Percentiles rank a stretch among this genome's conserved stretches.
phyloP scores from a whole-genome alignment of 108 stramenopile species.

The Schizochytrium sp. region DNA sequence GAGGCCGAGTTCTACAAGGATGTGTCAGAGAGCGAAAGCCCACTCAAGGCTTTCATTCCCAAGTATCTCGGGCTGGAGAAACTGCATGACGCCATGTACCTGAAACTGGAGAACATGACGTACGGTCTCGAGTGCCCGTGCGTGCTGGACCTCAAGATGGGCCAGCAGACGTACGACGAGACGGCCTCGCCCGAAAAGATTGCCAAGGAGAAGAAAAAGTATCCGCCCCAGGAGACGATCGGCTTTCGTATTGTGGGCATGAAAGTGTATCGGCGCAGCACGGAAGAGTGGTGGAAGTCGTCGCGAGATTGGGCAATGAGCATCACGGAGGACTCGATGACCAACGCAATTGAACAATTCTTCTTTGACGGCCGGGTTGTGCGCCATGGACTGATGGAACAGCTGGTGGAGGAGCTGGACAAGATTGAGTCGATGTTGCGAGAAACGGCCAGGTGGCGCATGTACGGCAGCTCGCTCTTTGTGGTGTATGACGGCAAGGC shows the following conservation, averaged over 20 bases:
- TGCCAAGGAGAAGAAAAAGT: constrained; percentile 3
- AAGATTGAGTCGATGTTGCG: neutral
- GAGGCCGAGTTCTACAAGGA: constrained; percentile 14
- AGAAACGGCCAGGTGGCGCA: neutral
- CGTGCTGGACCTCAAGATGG: constrained; percentile 14
- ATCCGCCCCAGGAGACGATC: neutral
- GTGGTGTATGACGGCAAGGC: neutral
- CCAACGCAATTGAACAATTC: neutral
- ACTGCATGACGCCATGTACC: neutral
- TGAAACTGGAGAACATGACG: constrained; percentile 7
- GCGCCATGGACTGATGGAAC: neutral
- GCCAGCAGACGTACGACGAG: constrained; percentile 12
- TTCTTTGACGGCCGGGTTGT: neutral
- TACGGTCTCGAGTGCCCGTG: neutral
- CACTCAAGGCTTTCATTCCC: neutral
- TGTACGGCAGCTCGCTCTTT: constrained; percentile 8
- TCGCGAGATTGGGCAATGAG: neutral
- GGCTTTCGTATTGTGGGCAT: constrained; percentile 5
- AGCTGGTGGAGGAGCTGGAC: neutral
- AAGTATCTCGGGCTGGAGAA: neutral
- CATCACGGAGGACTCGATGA: neutral
- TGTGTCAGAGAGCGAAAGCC: neutral
- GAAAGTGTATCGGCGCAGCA: neutral
- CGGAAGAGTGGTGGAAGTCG: neutral
- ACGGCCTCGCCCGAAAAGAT: neutral